Evolutionary conservation across 805 yeast species (phyloP).

Genomic region (Nakazawaea molendinolei): DNA sequence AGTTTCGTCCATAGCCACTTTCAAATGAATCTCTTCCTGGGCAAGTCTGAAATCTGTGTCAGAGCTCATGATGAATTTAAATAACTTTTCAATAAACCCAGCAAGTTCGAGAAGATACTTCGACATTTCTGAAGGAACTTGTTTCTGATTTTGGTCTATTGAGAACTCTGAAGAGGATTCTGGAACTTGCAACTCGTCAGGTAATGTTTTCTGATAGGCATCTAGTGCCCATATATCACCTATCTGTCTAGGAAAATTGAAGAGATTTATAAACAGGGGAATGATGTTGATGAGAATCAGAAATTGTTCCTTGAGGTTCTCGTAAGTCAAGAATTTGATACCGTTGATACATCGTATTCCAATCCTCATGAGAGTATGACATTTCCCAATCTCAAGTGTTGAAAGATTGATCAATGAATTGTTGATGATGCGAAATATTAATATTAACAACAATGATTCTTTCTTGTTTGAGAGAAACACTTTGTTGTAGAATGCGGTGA

Average conservation of each 20-base stretch:
- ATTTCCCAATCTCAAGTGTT: conserved; percentile 30
- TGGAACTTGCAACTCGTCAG: conserved; percentile 8
- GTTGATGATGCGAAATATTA: conserved; percentile 38
- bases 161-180: conserved; percentile 4
- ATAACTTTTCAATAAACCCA: conserved; percentile 13
- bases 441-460: conserved; percentile 21
- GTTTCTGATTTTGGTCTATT: background rate
- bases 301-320: conserved; percentile 35
- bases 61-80: conserved; percentile 15
- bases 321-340: conserved; percentile 35
- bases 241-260: conserved; percentile 19
- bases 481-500: background rate
- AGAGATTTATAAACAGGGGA: conserved; percentile 29
- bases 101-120: conserved; percentile 14
- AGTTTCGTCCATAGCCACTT: conserved; percentile 12
- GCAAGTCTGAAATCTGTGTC: conserved; percentile 11
- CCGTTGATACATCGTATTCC: conserved; percentile 30
- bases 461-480: conserved; percentile 13
- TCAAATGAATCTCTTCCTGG: conserved; percentile 13
- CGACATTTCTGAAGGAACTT: conserved; percentile 6
- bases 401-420: conserved; percentile 35
- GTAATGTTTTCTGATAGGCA: background rate
- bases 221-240: conserved; percentile 22
- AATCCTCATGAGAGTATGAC: conserved; percentile 30
- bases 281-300: conserved; percentile 38